phyloP scores from a whole-genome alignment of 2,329 filamentous ascomycete genomes.

The Calonectria pauciramosa region DNA sequence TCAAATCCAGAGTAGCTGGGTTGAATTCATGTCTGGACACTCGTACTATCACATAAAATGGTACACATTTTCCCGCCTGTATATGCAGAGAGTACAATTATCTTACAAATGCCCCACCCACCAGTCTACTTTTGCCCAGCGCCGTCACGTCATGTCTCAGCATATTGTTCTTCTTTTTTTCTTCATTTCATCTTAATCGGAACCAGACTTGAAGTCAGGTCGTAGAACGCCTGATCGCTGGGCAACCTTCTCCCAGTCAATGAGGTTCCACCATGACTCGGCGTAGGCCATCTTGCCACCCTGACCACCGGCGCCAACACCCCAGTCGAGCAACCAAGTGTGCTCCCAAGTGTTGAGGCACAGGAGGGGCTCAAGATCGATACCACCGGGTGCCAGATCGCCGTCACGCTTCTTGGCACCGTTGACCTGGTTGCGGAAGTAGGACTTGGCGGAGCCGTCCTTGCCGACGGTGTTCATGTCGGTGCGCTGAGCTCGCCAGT shows the following conservation, averaged over 20 bases:
- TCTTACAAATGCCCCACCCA: constrained; percentile 46
- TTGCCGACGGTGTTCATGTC: constrained; percentile 78
- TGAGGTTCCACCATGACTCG: constrained; percentile 86
- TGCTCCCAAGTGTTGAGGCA: constrained; percentile 99
- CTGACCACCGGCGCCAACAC: constrained; percentile 67
- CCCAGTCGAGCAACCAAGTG: constrained; percentile 88
- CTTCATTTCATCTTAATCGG: constrained; percentile 10
- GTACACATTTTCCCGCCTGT: constrained; percentile 47
- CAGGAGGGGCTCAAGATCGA: constrained; percentile 80
- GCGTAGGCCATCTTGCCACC: constrained; percentile 83
- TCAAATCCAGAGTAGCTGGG: not conserved
- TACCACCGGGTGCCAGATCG: constrained; percentile 73
- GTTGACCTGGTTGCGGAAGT: constrained; percentile 55
- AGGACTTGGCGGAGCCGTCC: constrained; percentile 52
- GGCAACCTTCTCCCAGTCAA: constrained; percentile 86
- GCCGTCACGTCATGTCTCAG: constrained; percentile 34
- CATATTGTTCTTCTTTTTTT: constrained; percentile 15
- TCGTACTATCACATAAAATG: constrained; percentile 38
- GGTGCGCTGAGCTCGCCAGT: constrained; percentile 78
- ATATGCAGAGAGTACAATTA: constrained; percentile 50
- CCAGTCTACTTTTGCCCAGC: constrained; percentile 30
- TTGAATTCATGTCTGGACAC: constrained; percentile 14
- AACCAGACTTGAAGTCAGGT: constrained; percentile 51
- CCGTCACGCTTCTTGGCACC: constrained; percentile 46
- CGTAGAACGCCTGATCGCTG: constrained; percentile 51